A percentile compares a stretch with the other conserved stretches of the same genome.
phyloP scores from a whole-genome alignment of 2,329 filamentous ascomycete genomes.

The Ophiostoma sp. region DNA sequence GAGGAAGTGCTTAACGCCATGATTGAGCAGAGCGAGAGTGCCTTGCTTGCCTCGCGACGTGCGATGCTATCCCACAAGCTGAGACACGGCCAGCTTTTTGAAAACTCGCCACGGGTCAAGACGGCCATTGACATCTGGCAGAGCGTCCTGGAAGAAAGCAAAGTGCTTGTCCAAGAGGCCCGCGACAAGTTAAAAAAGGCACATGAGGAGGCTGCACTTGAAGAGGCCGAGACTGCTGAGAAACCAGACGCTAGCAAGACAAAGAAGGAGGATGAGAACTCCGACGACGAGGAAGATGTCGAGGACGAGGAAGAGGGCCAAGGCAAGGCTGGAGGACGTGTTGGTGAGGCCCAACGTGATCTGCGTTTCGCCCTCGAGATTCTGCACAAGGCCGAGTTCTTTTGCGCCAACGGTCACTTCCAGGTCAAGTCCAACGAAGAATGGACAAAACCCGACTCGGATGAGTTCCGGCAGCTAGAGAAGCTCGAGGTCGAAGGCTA shows the following conservation, averaged over 20 bases:
- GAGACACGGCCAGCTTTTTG: conserved; percentile 72
- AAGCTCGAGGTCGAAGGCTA: conserved; percentile 72
- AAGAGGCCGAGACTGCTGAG: conserved; percentile 6
- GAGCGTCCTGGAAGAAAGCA: conserved; percentile 52
- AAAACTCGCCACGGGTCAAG: conserved; percentile 67
- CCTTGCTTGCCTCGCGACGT: conserved; percentile 68
- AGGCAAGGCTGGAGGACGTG: conserved; percentile 40
- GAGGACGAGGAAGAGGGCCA: conserved; percentile 39
- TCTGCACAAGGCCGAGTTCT: conserved; percentile 80
- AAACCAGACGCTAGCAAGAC: not conserved
- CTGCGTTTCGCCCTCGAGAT: conserved; percentile 75
- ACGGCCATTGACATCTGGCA: conserved; percentile 72
- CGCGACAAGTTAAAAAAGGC: conserved; percentile 58
- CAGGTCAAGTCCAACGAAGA: conserved; percentile 74
- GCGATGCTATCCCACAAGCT: conserved; percentile 63
- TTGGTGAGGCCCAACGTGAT: conserved; percentile 62
- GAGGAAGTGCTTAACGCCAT: conserved; percentile 85
- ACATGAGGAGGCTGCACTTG: conserved; percentile 43
- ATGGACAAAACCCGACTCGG: conserved; percentile 65
- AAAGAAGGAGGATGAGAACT: conserved; percentile 37
- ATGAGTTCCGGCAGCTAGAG: conserved; percentile 66
- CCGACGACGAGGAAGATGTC: conserved; percentile 36
- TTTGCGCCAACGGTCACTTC: conserved; percentile 78
- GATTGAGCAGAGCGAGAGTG: conserved; percentile 78
- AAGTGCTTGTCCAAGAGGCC: conserved; percentile 60